These are phyloP conservation scores for Begonia masoniana DNA, from an alignment of 306 rosid genomes.

Conservation along the genomic window DNA sequence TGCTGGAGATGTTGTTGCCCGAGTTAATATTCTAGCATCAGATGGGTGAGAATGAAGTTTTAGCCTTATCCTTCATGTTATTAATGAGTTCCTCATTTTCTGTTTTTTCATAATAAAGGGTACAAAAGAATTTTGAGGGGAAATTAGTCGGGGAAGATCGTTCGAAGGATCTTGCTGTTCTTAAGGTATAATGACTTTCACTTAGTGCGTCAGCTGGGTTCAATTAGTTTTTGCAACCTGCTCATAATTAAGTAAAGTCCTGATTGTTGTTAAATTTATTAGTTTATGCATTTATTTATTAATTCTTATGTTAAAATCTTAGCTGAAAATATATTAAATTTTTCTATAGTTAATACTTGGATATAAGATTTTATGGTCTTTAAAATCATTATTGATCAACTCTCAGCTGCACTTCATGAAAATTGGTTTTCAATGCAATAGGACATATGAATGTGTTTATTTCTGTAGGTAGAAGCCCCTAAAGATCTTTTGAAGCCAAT, in stretches of 20 bases:
- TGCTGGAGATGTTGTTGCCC: constrained; percentile 79
- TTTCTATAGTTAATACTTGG: too few species aligned
- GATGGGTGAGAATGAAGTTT: constrained; percentile 60
- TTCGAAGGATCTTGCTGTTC: constrained; percentile 89
- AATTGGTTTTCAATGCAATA: too few species aligned
- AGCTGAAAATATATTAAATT: too few species aligned
- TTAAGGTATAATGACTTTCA: constrained; percentile 36
- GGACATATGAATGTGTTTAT: neutral
- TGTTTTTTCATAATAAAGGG: constrained; percentile 24
- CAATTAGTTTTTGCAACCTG: neutral
- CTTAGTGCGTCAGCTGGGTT: neutral
- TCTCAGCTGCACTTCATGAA: neutral
- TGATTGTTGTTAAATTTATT: neutral
- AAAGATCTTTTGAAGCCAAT: constrained; percentile 66
- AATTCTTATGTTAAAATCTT: too few species aligned
- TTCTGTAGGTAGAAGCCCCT: constrained; percentile 70
- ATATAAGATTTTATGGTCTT: too few species aligned
- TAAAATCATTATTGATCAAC: too few species aligned
- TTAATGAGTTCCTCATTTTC: constrained; percentile 12
- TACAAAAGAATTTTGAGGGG: constrained; percentile 90
- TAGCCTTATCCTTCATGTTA: neutral
- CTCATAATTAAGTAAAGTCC: neutral
- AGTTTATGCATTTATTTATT: neutral
- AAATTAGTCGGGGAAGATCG: constrained; percentile 86
- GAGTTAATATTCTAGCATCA: constrained; percentile 68